These are phyloP conservation scores for Diaporthe capsici DNA, from an alignment of 2,329 filamentous ascomycete genomes.

Conservation along the genomic window DNA sequence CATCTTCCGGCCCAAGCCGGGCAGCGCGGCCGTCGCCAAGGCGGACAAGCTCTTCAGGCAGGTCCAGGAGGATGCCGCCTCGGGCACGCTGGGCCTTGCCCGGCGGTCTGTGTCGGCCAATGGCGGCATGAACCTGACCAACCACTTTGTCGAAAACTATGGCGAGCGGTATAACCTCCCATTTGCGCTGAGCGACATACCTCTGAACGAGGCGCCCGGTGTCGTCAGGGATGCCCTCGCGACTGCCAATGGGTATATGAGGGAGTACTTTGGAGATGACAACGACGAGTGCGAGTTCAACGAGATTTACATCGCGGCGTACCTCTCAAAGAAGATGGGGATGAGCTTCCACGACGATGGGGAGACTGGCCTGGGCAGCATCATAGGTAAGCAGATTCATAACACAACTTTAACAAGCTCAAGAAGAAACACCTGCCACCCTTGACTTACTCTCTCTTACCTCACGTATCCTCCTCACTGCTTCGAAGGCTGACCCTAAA, in stretches of 20 bases:
- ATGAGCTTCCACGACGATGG: slow-evolving; percentile 30
- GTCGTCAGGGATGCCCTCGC: neutral
- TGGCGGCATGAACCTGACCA: neutral
- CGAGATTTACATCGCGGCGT: slow-evolving; percentile 17
- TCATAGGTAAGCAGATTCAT: neutral
- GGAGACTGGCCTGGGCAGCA: neutral
- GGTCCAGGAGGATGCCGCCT: neutral
- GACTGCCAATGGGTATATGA: neutral
- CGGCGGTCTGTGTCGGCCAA: neutral
- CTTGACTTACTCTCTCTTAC: neutral
- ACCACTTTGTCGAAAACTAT: slow-evolving; percentile 31
- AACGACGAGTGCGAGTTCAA: neutral
- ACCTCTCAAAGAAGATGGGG: slow-evolving; percentile 2
- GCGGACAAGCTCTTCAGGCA: neutral
- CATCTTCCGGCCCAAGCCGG: neutral
- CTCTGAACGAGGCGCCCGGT: neutral
- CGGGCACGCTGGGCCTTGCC: neutral
- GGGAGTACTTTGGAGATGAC: neutral
- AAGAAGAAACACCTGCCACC: too few relatives aligned
- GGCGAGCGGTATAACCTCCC: slow-evolving; percentile 10
- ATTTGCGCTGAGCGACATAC: neutral
- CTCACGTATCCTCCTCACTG: neutral
- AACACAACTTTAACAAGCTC: too few relatives aligned
- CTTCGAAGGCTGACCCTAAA: neutral
- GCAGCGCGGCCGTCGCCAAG: neutral